These are phyloP conservation scores for Trichosanthes cucumerina DNA, from an alignment of 306 rosid genomes.

Conservation along the genomic window DNA sequence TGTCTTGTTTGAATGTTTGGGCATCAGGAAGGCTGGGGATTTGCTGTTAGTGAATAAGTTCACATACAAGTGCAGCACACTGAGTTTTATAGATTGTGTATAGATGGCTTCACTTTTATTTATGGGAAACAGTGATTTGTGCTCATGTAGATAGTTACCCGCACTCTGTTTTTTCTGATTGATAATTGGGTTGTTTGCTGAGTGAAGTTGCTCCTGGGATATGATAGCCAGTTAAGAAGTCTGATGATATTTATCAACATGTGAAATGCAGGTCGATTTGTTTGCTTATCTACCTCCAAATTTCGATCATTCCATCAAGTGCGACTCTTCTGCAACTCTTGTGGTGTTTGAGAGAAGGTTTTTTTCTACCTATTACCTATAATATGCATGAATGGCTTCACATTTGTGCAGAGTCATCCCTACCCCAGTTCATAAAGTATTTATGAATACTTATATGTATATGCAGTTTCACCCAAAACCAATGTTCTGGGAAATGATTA, in stretches of 20 bases:
- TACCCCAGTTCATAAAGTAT: constrained; percentile 6
- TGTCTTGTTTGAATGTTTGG: neutral
- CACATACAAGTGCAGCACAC: neutral
- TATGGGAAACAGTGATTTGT: neutral
- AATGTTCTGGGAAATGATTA: neutral
- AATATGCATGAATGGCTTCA: constrained; percentile 9
- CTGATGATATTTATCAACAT: constrained; percentile 13
- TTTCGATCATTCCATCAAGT: constrained; percentile 50
- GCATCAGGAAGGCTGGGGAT: neutral
- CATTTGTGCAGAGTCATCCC: neutral
- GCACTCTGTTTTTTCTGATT: neutral
- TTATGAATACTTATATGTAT: neutral
- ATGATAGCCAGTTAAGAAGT: neutral
- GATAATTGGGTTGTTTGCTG: neutral
- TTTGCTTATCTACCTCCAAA: constrained; percentile 80
- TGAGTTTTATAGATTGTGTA: neutral
- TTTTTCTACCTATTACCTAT: constrained; percentile 10
- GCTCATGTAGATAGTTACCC: neutral
- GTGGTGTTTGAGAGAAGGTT: constrained; percentile 85
- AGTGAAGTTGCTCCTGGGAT: neutral
- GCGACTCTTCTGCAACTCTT: constrained; percentile 51
- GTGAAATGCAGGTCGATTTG: constrained; percentile 60
- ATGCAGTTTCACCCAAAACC: neutral
- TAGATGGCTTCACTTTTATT: neutral
- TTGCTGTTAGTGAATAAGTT: neutral